Conservation (phyloP, 2,329 filamentous ascomycete species). For the Pezicula rhizophila region DNA sequence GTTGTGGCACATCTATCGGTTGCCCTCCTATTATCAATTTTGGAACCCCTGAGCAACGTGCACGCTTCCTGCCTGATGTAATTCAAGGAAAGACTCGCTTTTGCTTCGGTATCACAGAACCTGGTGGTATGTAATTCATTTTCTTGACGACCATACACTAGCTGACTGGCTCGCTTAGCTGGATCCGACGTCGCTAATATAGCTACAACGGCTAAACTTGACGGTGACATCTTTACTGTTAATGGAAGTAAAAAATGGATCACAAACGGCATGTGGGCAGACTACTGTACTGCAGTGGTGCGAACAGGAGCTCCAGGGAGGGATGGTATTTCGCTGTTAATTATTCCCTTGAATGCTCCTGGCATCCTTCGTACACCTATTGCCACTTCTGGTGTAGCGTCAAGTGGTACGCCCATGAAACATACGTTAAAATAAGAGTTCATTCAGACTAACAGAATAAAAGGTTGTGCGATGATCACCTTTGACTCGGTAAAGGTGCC, state of each 20-base stretch:
- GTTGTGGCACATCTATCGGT: conserved; percentile 88
- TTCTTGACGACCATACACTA: background rate
- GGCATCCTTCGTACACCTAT: conserved; percentile 87
- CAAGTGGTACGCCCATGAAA: conserved; percentile 54
- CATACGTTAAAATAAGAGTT: background rate
- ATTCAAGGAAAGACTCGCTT: conserved; percentile 60
- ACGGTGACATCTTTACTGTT: conserved; percentile 89
- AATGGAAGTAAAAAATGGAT: conserved; percentile 99
- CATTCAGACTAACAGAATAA: background rate
- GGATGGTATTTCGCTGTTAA: conserved; percentile 81
- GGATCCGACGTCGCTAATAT: conserved; percentile 90
- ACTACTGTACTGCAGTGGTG: conserved; percentile 94
- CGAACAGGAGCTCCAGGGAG: conserved; percentile 81
- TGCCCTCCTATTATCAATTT: conserved; percentile 86
- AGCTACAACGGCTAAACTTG: conserved; percentile 87
- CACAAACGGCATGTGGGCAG: conserved; percentile 88
- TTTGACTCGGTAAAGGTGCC: conserved; percentile 98
- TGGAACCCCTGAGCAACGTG: conserved; percentile 73
- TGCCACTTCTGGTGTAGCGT: conserved; percentile 96
- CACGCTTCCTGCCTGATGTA: conserved; percentile 79
- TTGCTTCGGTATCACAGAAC: conserved; percentile 91
- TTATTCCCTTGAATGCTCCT: conserved; percentile 76
- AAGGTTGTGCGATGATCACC: background rate
- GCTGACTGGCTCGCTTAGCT: conserved; percentile 35
- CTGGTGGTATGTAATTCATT: conserved; percentile 42